These are phyloP conservation scores for Aspergillaceae sp. DNA, from an alignment of 2,329 filamentous ascomycete genomes.

Conservation along the genomic window DNA sequence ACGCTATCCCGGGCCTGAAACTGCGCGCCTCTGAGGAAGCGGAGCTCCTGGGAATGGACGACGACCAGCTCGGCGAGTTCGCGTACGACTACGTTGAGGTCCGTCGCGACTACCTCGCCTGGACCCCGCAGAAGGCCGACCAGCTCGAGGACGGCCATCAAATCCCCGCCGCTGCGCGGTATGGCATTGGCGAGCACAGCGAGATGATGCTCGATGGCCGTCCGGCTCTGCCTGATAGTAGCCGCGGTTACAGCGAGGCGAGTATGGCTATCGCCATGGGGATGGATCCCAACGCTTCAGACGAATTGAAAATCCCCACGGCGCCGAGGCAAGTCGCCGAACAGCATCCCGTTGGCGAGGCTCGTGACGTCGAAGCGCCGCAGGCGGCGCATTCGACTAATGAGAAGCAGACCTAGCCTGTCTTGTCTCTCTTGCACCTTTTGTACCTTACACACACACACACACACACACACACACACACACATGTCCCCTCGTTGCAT, in stretches of 20 bases:
- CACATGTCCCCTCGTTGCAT: slow-evolving; percentile 1
- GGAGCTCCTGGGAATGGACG: slow-evolving; percentile 57
- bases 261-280: slow-evolving; percentile 2
- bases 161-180: slow-evolving; percentile 51
- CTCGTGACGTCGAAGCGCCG: slow-evolving; percentile 1
- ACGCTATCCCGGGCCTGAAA: slow-evolving; percentile 61
- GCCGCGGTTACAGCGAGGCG: slow-evolving; percentile 22
- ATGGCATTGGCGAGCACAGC: slow-evolving; percentile 52
- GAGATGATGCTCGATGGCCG: slow-evolving; percentile 54
- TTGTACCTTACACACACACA: background rate
- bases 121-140: slow-evolving; percentile 39
- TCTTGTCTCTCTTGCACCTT: slow-evolving; percentile 6
- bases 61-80: slow-evolving; percentile 45
- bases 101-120: slow-evolving; percentile 43
- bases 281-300: background rate
- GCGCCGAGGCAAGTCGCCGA: slow-evolving; percentile 25
- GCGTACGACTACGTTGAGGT: slow-evolving; percentile 47
- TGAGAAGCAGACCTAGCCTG: slow-evolving; percentile 14
- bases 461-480: too few species aligned
- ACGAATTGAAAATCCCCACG: slow-evolving; percentile 15
- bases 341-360: slow-evolving; percentile 10
- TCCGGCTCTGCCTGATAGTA: slow-evolving; percentile 24
- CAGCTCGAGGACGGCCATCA: slow-evolving; percentile 42
- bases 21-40: slow-evolving; percentile 59
- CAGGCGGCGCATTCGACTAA: slow-evolving; percentile 2